Base-by-base conservation (phyloP, 306 rosid genomes). In the Potentilla sterilis region DNA sequence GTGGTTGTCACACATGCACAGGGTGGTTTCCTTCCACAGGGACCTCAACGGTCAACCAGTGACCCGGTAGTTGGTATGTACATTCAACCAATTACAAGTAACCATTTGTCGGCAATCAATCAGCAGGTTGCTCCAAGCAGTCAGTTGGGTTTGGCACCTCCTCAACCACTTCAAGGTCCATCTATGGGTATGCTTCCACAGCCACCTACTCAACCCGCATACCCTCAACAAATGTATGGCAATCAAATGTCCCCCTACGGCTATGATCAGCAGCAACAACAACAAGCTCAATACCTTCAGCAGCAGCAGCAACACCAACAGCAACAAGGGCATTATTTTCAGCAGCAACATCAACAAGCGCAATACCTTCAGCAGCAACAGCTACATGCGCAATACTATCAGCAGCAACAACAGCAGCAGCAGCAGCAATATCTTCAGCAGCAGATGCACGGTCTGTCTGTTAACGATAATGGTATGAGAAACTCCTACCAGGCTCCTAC, bases 161-260 rank as follows among this genome's bases (percentile, higher is more conserved):
- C 70, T 67, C 81, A 77, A 41, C 69, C 55, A 16, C 35, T 61
- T 38, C 75, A 64, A 21, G 82, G 84, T 79, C 82, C 88, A 35
- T 81, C 85, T 69, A 82, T 86, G 93, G 91, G 91, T 65, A 88
- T 85, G 93, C 68, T 76, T 85, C 79, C 88, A 3, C 92, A 78
- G 79, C 88, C 46, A 38, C 69, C 80, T 59, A 81, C 83, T 78
- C 97, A 87, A 70, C 76, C 83, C 37, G 59, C 81, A 73, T 88
- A 89, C 78, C 85, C 96, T 86, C 98, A 85, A 75, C 98, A 89
- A 75, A 83, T 89, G 93, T 86, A 89, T 67, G 92, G 93, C 59
- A 91, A 90, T 82, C 97, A 90, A 77, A 77, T 73, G 67, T 11
- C 47, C 0, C 90, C 93, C 70, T 88, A 90, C 47, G 97, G 96